Evolutionary conservation across 257 asterid species (phyloP).

Genomic region (Scutellaria minor): DNA sequence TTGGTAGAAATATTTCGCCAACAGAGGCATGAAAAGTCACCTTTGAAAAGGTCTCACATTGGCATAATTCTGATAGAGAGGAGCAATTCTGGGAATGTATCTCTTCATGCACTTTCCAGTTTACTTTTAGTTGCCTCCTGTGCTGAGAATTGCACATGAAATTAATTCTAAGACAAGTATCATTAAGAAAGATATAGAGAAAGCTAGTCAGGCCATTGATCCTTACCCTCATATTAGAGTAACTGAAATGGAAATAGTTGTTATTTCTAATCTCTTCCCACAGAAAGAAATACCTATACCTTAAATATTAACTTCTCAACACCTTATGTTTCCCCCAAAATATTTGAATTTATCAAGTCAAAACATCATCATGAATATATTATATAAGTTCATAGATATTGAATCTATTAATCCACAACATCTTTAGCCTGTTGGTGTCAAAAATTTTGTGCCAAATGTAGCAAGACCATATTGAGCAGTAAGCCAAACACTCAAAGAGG

Average conservation of each 20-base stretch:
- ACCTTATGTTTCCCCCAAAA: neutral
- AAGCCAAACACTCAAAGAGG: neutral
- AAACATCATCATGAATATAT: neutral
- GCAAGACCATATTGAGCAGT: neutral
- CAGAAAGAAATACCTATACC: neutral
- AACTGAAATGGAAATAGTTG: neutral
- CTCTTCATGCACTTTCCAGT: conserved; percentile 71
- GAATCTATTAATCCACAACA: neutral
- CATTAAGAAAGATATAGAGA: neutral
- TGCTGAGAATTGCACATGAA: conserved; percentile 38
- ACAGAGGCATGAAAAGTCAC: conserved; percentile 62
- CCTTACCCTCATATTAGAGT: neutral
- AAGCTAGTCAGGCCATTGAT: neutral
- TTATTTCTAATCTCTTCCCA: neutral
- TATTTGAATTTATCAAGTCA: neutral
- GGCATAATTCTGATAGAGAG: conserved; percentile 52
- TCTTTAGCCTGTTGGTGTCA: neutral
- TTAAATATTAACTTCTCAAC: neutral
- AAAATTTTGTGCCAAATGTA: neutral
- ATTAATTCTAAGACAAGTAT: conserved; percentile 16
- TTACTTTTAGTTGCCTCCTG: conserved; percentile 51
- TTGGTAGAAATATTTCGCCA: conserved; percentile 72
- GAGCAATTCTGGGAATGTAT: conserved; percentile 49
- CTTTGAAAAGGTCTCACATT: conserved; percentile 47
- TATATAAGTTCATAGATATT: neutral